Evolutionary conservation across 2,329 filamentous ascomycete species (phyloP), one percentile per base, ranked within the genome.

Genomic region (Cladosporium halotolerans): DNA sequence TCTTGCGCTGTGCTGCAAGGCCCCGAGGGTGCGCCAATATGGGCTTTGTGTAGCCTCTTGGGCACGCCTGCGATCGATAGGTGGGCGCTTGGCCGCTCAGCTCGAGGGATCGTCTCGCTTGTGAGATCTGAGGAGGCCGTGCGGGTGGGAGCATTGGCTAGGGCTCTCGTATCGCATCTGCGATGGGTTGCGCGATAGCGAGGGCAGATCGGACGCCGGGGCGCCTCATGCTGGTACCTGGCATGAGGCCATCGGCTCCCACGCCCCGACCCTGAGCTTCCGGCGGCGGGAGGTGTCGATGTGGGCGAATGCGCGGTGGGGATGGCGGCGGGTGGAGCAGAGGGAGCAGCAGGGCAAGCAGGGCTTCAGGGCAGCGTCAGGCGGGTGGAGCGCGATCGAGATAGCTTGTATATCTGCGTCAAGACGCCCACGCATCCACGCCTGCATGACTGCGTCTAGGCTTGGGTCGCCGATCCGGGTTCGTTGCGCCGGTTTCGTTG

Each of bases 371-470:
- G 39, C 23, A 23, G 47, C 34, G 38, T 28, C 13, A 19, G 38
- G 42, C 38, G 34, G 50, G 44, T 42, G 31, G 14, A 42, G 48
- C 48, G 40, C 46, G 50, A 47, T 53, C 50, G 43, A 40, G 42
- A 32, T 53, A 46, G 43, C 50, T 53, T 53, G 50, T 53, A 53
- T 53, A 53, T 53, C 43, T 53, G 50, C 44, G 50, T 53, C 43
- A 47, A 53, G 50, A 53, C 43, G 31, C 34, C 40, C 50, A 19
- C 43, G 41, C 42, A 39, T 34, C 46, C 32, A 38, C n/a, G 18
- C 43, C 39, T 53, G 50, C 50, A 53, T 51, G 31, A 41, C 43
- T 53, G 48, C 48, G 38, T 53, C 33, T 36, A 46, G 28, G 14
- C 50, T 42, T 45, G 44, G 18, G 36, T 42, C 50, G 44, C 41